Evolutionary conservation across 768 basidiomycete species (phyloP).

Genomic region (Tricholoma furcatifolium): DNA sequence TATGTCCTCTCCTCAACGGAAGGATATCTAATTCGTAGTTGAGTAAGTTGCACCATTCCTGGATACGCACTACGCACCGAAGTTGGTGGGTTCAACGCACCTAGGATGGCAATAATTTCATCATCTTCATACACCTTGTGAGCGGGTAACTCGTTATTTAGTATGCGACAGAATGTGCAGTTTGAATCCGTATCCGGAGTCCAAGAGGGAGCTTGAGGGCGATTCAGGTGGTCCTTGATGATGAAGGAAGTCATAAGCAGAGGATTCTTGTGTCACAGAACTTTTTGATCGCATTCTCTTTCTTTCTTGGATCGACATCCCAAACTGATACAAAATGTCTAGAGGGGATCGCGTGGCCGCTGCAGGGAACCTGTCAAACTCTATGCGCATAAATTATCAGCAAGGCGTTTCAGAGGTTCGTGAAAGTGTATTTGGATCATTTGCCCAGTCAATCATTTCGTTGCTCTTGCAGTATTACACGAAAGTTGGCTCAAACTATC

Average conservation of each 20-base stretch:
- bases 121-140: constrained; percentile 61
- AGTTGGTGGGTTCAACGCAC: constrained; percentile 27
- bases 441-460: neutral
- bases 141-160: constrained; percentile 46
- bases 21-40: constrained; percentile 52
- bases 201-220: constrained; percentile 50
- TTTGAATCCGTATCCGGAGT: constrained; percentile 32
- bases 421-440: neutral
- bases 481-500: constrained; percentile 65
- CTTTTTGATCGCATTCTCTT: neutral
- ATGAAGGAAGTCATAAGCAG: constrained; percentile 71
- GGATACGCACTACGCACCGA: neutral
- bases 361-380: constrained; percentile 32
- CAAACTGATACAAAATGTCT: constrained; percentile 27
- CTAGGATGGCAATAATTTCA: constrained; percentile 62
- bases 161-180: constrained; percentile 68
- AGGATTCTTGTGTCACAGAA: neutral
- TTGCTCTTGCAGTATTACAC: constrained; percentile 48
- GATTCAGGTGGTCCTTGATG: constrained; percentile 57
- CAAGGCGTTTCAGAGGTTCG: constrained; percentile 59
- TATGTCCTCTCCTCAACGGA: constrained; percentile 65
- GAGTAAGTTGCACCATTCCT: neutral
- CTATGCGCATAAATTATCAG: constrained; percentile 40
- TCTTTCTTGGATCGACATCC: neutral
- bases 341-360: constrained; percentile 32